A percentile compares a stretch with the other conserved stretches of the same genome.
These are phyloP conservation scores for Aspergillus chevalieri DNA, from an alignment of 2,329 filamentous ascomycete species.

Conservation along the genomic window DNA sequence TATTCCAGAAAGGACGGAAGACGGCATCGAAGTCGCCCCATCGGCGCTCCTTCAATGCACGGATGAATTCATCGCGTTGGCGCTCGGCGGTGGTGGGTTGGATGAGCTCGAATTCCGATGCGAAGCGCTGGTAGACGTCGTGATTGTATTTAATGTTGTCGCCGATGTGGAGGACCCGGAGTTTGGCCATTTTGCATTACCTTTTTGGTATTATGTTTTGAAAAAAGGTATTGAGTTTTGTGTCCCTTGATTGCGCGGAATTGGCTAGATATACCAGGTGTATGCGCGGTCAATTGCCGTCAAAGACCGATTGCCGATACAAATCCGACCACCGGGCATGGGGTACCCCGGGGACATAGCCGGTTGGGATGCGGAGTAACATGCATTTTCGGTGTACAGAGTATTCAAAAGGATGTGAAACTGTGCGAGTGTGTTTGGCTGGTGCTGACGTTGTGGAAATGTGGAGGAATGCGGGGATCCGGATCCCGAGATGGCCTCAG, in stretches of 20 bases:
- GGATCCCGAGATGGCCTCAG: background rate
- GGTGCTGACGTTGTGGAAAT: background rate
- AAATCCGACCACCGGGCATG: background rate
- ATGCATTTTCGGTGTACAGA: too few species aligned
- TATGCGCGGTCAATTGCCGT: background rate
- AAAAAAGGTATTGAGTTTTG: background rate
- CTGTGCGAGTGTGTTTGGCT: background rate
- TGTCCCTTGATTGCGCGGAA: background rate
- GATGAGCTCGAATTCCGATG: constrained; percentile 37
- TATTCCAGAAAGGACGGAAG: constrained; percentile 59
- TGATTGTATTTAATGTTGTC: constrained; percentile 46
- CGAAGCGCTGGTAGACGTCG: constrained; percentile 37
- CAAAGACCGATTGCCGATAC: background rate
- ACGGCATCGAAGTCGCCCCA: constrained; percentile 42
- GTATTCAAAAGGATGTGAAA: too few species aligned
- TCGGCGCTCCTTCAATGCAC: constrained; percentile 35
- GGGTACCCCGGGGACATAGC: too few species aligned
- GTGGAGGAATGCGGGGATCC: background rate
- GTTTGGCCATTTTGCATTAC: constrained; percentile 20
- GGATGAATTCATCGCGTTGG: constrained; percentile 33
- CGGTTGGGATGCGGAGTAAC: too few species aligned
- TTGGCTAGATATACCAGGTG: background rate
- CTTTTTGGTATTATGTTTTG: background rate
- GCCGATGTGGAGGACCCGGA: constrained; percentile 40
- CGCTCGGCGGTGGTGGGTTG: constrained; percentile 30